Evolutionary conservation across 1,284 basidiomycete species (phyloP), one percentile per base, ranked within the genome.

Genomic region (Ustilago esculenta): DNA sequence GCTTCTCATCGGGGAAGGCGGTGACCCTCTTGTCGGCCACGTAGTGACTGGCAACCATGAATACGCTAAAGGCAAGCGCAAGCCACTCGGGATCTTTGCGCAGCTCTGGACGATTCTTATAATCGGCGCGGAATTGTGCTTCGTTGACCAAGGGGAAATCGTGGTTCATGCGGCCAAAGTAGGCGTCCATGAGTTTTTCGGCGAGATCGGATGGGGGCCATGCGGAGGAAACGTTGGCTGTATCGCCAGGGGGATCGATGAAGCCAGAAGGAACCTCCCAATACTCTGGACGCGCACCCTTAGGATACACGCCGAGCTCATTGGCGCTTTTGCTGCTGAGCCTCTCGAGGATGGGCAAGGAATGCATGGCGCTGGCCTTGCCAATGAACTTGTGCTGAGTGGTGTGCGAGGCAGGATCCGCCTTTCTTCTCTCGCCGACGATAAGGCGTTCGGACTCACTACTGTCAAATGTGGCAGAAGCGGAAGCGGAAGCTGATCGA

Each of bases 111-210:
- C 32, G 32, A n/a, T 63, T 45, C 11, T 29, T 24, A 9, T 61
- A 58, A 37, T 76, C 64, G 36, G 71, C 51, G 7, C 73, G 59
- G 36, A 61, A 75, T 5, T 55, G 34, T 2, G 48, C 30, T 49
- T 77, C 75, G 64, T 75, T 75, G 41, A 79, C n/a, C 23, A 77
- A 36, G 10, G 77, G 77, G 21, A 46, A 65, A 1, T 77, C 60
- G 37, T 46, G 65, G 32, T 77, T 73, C 14, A 45, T 18, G 11
- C 72, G 72, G 14, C 29, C 45, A 45, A 79, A 79, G 58, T 69
- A 79, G 9, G 63, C 55, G 35, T 75, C 52, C 29, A 77, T 34
- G 12, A 79, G 60, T 45, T 33, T 53, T 2, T 49, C 42, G 25
- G 67, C 70, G 5, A 79, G 57, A 34, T 77, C 77, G 2, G 40